Evolutionary conservation across 192 early-diverging fungal genomes (phyloP), one percentile per base, ranked within the genome.

Genomic region (Funneliformis geosporum): DNA sequence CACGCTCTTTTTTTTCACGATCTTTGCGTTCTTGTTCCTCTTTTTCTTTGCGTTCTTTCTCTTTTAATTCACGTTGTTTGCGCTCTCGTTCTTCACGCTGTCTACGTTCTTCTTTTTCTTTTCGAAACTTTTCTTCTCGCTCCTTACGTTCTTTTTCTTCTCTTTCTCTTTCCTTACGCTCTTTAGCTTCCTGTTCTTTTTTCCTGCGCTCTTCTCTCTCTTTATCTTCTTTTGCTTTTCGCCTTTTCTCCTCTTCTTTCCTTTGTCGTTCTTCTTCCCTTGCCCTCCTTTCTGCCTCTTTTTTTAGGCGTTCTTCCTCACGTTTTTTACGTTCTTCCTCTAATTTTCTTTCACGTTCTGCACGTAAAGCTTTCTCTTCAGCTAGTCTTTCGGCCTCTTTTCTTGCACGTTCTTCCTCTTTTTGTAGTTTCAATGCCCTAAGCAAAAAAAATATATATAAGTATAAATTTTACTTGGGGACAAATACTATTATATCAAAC

Each of bases 381-480:
- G 90, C 88, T 16, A 85, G 43, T 0, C 86, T 80, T 73, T 89
- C 85, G 8, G 85, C 87, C 65, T 92, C 93, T 73, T 88, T 84
- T 27, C 86, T 84, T 61, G 84, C 84, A 64, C 87, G 82, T 81
- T 94, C 92, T 68, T 91, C 88, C 75, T 92, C 90, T 83, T 87
- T 91, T 85, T 93, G 92, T 74, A 92, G 88, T 66, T 94, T 94
- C 42, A 86, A 71, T 47, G 86, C 84, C 27, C 93, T 95, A 82
- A 70, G 18, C 42, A 25, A 76, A 23, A 79, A 28, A 64, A 81
- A 66, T 18, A 16, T 6, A 42, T n/a, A 25, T 70, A 39, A 10
- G 6, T 23, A 79, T 61, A 60, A 14, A 9, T 66, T 68, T 46
- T 27, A 38, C 60, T 23, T 61, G 4, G 8, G 16, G 21, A 5